Conservation (phyloP, 2,329 filamentous ascomycete genomes). For the Dryadomyces sulphureus region DNA sequence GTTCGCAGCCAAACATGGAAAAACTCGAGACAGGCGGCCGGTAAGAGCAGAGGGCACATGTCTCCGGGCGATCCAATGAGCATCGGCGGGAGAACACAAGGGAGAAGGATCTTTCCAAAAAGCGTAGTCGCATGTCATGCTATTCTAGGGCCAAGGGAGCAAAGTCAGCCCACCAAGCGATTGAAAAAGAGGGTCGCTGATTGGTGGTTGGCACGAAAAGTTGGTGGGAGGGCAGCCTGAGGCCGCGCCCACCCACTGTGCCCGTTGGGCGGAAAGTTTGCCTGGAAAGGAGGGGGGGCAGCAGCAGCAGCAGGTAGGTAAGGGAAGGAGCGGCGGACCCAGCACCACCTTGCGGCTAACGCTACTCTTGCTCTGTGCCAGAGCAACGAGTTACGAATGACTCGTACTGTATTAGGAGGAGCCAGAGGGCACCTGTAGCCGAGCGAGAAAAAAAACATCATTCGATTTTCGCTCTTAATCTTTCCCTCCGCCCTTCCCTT, state of each 20-base stretch:
- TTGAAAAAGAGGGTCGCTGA: conserved; percentile 4
- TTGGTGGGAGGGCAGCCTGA: conserved; percentile 1
- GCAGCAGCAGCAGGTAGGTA: conserved; percentile 2
- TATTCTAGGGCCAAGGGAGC: background rate
- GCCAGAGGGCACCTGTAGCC: conserved; percentile 3
- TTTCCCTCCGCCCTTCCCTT: conserved; percentile 8
- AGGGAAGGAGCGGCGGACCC: background rate
- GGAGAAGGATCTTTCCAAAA: background rate
- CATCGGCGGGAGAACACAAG: too few species aligned
- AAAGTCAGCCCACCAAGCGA: conserved; percentile 4
- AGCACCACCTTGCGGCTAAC: background rate
- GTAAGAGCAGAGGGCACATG: background rate
- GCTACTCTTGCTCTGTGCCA: background rate
- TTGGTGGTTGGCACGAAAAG: conserved; percentile 1
- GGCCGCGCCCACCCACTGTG: background rate
- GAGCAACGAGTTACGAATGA: too few species aligned
- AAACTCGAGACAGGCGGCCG: too few species aligned
- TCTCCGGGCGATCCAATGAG: too few species aligned
- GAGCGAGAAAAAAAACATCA: conserved; percentile 13
- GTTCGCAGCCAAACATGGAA: too few species aligned
- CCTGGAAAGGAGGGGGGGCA: background rate
- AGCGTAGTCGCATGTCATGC: background rate
- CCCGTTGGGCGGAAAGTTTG: background rate
- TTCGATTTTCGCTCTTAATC: conserved; percentile 12
- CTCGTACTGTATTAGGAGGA: background rate